Percentiles rank a stretch among this genome's conserved stretches.
phyloP scores from a whole-genome alignment of 441 rosid genomes.

The Oxalis stricta region DNA sequence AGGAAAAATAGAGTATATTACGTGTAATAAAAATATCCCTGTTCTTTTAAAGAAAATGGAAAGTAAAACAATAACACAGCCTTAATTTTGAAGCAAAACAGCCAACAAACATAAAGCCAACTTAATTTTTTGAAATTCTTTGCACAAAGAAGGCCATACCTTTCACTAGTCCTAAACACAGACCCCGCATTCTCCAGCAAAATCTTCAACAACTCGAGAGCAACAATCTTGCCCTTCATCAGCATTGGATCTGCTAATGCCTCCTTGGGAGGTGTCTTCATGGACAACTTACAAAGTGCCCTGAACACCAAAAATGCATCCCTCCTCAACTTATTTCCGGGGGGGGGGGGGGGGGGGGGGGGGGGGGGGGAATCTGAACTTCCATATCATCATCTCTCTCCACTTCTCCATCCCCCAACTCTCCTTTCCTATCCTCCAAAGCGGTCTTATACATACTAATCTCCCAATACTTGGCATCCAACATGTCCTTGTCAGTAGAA shows the following conservation, averaged over 20 bases:
- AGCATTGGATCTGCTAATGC: slow-evolving; percentile 72
- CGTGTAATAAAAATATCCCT: not conserved
- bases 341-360: no score
- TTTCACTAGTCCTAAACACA: slow-evolving; percentile 94
- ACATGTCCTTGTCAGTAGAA: slow-evolving; percentile 98
- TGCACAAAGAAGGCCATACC: slow-evolving; percentile 22
- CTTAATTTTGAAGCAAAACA: not conserved
- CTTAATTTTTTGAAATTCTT: not conserved
- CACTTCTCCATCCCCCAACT: slow-evolving; percentile 66
- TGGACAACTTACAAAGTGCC: slow-evolving; percentile 95
- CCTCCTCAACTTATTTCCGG: slow-evolving; percentile 93
- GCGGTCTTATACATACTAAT: slow-evolving; percentile 99
- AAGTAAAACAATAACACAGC: not conserved
- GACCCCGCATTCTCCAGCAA: slow-evolving; percentile 98
- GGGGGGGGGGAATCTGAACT: slow-evolving; percentile 96
- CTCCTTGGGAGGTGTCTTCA: slow-evolving; percentile 95
- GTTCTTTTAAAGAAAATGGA: not conserved
- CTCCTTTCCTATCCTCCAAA: slow-evolving; percentile 95
- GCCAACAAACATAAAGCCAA: no score
- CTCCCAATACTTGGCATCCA: slow-evolving; percentile 99
- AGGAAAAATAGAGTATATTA: not conserved
- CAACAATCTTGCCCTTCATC: slow-evolving; percentile 95
- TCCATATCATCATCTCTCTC: slow-evolving; percentile 92
- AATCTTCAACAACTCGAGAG: slow-evolving; percentile 90
- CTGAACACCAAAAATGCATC: slow-evolving; percentile 96